These are phyloP conservation scores for Castanospermum australe DNA, from an alignment of 306 rosid genomes.

Conservation along the genomic window DNA sequence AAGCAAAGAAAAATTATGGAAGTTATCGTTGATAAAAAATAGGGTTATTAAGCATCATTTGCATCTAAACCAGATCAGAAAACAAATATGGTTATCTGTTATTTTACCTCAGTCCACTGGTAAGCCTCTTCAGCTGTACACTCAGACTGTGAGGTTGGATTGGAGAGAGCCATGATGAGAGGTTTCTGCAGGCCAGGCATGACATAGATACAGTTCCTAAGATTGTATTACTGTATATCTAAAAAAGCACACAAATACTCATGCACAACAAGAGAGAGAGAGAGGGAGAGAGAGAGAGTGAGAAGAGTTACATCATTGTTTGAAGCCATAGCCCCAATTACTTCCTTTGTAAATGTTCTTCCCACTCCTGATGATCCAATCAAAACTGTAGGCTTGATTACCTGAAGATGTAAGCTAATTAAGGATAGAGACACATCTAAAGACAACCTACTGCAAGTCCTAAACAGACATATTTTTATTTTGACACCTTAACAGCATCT, in stretches of 20 bases:
- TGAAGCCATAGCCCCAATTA: constrained; percentile 62
- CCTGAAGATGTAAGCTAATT: constrained; percentile 32
- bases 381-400: constrained; percentile 75
- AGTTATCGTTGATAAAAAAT: background rate
- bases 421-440: background rate
- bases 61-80: background rate
- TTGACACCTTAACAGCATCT: constrained; percentile 62
- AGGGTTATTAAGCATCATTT: background rate
- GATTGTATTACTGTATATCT: background rate
- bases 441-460: background rate
- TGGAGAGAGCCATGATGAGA: constrained; percentile 81
- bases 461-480: background rate
- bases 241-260: background rate
- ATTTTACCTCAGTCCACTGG: constrained; percentile 56
- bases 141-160: constrained; percentile 84
- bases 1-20: background rate
- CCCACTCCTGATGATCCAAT: constrained; percentile 89
- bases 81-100: background rate
- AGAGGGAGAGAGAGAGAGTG: too few relatives aligned
- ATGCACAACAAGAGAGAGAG: background rate
- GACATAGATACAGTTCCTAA: background rate
- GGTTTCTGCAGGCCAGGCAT: constrained; percentile 62
- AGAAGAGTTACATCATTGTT: constrained; percentile 53
- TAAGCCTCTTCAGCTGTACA: constrained; percentile 91
- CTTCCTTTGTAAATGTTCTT: constrained; percentile 72